phyloP scores from a whole-genome alignment of 106 monocot species.

The Dendrobium huoshanense region DNA sequence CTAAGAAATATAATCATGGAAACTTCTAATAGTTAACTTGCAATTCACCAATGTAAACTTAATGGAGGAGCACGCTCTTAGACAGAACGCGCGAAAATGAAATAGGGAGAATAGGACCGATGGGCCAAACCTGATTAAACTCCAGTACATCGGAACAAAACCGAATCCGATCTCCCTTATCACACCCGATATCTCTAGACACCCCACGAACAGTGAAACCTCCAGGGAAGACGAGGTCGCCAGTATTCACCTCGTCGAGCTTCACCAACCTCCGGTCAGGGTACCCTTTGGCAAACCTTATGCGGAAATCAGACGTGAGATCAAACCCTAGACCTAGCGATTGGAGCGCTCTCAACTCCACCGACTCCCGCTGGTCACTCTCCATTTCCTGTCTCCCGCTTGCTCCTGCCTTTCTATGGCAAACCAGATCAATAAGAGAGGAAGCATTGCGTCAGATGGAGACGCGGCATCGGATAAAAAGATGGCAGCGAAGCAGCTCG shows the following conservation, averaged over 20 bases:
- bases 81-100: neutral
- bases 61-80: neutral
- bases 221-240: conserved; percentile 56
- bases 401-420: neutral
- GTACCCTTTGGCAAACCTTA: conserved; percentile 55
- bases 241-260: conserved; percentile 37
- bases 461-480: neutral
- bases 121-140: conserved; percentile 60
- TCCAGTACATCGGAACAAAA: conserved; percentile 82
- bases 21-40: neutral
- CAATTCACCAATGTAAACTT: neutral
- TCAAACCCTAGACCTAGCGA: conserved; percentile 83
- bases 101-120: neutral
- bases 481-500: neutral
- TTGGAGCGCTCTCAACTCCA: conserved; percentile 49
- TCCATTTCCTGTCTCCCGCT: conserved; percentile 11
- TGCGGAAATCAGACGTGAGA: conserved; percentile 64
- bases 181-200: conserved; percentile 48
- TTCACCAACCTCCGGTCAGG: conserved; percentile 40
- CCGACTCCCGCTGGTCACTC: conserved; percentile 11
- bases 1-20: neutral
- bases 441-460: neutral
- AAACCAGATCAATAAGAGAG: neutral
- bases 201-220: conserved; percentile 36
- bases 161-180: conserved; percentile 72